Conservation (phyloP, 805 yeast genomes). For the Kodamaea laetipori region DNA sequence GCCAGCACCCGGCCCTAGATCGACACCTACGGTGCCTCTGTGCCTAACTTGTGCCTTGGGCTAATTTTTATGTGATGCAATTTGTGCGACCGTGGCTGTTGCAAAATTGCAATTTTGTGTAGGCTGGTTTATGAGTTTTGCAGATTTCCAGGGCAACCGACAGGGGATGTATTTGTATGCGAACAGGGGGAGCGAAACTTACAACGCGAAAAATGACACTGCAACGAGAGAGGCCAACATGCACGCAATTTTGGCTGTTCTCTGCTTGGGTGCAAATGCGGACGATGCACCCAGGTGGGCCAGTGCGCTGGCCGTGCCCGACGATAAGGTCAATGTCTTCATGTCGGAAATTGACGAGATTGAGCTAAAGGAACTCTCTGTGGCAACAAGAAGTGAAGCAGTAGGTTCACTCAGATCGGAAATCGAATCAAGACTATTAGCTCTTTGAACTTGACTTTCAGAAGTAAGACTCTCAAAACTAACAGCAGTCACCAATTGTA, state of each 20-base stretch:
- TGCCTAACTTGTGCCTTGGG: neutral
- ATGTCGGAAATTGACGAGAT: conserved; percentile 12
- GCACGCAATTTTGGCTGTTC: conserved; percentile 11
- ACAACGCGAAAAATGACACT: conserved; percentile 13
- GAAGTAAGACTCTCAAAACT: neutral
- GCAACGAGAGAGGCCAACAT: conserved; percentile 12
- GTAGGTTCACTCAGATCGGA: neutral
- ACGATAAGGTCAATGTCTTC: conserved; percentile 14
- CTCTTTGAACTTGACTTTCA: conserved; percentile 2
- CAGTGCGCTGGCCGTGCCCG: conserved; percentile 8
- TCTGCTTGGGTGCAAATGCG: conserved; percentile 1
- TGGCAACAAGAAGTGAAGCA: conserved; percentile 6
- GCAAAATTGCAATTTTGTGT: neutral
- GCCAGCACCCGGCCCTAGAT: no score
- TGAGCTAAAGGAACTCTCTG: conserved; percentile 8
- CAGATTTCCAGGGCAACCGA: conserved; percentile 2
- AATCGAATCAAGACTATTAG: conserved; percentile 4
- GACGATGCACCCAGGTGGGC: conserved; percentile 8
- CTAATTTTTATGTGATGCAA: neutral
- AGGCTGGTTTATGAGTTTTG: no score
- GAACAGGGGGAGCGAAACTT: no score
- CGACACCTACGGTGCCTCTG: no score
- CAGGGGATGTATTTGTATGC: conserved; percentile 1
- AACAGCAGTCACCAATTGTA: conserved; percentile 12
- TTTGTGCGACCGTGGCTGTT: neutral